Conservation (phyloP, 495 filamentous ascomycete species). For the Articulospora tetracladia region DNA sequence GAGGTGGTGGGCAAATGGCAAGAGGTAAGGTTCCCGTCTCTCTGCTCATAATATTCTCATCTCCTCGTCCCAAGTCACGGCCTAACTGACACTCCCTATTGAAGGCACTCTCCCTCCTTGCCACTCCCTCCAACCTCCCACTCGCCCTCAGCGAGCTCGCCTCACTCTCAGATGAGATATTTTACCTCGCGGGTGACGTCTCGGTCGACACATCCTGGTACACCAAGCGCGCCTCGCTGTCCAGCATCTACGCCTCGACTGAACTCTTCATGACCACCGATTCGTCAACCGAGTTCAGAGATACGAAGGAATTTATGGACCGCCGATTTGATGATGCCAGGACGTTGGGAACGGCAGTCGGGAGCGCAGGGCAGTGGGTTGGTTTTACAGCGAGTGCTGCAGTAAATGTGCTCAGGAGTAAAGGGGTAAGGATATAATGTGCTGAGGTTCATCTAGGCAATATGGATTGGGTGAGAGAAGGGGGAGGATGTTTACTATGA, state of each 20-base stretch:
- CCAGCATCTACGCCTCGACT: constrained; percentile 75
- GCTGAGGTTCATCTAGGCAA: background rate
- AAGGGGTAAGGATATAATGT: constrained; percentile 53
- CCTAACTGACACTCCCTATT: background rate
- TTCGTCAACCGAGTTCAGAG: constrained; percentile 54
- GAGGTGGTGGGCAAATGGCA: constrained; percentile 73
- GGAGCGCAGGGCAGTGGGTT: constrained; percentile 65
- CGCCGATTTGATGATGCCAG: constrained; percentile 68
- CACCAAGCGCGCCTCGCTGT: constrained; percentile 74
- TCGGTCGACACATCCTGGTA: constrained; percentile 88
- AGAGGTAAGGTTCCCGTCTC: constrained; percentile 54
- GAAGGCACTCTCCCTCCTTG: constrained; percentile 86
- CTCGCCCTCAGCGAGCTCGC: constrained; percentile 76
- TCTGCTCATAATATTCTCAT: background rate
- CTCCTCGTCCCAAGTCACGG: background rate
- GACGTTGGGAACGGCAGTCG: constrained; percentile 52
- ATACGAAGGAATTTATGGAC: constrained; percentile 77
- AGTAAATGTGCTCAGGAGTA: constrained; percentile 59
- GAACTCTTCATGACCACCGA: constrained; percentile 96
- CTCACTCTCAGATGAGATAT: constrained; percentile 80
- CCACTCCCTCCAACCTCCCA: constrained; percentile 70
- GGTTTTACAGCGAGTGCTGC: constrained; percentile 68
- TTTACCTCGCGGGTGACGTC: constrained; percentile 75
- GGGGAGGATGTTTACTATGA: background rate
- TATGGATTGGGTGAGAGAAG: background rate